Percentiles rank a stretch among this genome's conserved stretches.
Evolutionary conservation across 108 stramenopile genomes (phyloP).

Genomic region (Stephanodiscus minutulus): DNA sequence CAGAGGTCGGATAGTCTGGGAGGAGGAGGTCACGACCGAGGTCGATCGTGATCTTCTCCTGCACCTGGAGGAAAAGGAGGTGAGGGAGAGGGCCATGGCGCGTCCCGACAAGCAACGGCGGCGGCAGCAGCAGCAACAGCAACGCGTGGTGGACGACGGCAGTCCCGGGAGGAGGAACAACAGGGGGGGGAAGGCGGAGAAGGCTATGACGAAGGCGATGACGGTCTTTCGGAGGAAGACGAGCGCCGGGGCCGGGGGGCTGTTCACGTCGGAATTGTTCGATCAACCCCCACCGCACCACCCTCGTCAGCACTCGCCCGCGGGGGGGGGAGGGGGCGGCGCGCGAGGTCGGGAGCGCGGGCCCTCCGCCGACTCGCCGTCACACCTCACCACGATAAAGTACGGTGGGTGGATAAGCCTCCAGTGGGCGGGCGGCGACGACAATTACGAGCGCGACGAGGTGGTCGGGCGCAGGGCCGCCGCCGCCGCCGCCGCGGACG

Average conservation of each 20-base stretch:
- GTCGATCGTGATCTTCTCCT: constrained; percentile 21
- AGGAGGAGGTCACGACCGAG: constrained; percentile 42
- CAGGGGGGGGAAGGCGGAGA: background rate
- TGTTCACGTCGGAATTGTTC: background rate
- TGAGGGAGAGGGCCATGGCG: constrained; percentile 4
- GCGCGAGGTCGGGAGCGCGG: constrained; percentile 9
- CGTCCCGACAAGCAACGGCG: background rate
- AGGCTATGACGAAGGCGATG: background rate
- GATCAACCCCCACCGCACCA: background rate
- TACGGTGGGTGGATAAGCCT: constrained; percentile 49
- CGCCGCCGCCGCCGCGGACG: constrained; percentile 10
- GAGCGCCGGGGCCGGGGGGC: background rate
- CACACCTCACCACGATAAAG: constrained; percentile 35
- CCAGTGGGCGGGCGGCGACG: constrained; percentile 24
- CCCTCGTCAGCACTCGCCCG: constrained; percentile 13
- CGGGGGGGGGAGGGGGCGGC: background rate
- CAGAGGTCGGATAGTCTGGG: constrained; percentile 44
- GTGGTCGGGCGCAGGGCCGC: constrained; percentile 4
- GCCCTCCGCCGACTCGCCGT: constrained; percentile 17
- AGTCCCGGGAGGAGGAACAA: constrained; percentile 4
- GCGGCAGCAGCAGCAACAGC: constrained; percentile 11
- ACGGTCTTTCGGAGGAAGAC: background rate
- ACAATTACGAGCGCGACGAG: constrained; percentile 26
- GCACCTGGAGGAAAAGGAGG: constrained; percentile 12
- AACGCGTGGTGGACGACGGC: background rate